These are phyloP conservation scores for Penicillium flavigenum DNA, from an alignment of 495 filamentous ascomycete genomes.

Conservation along the genomic window DNA sequence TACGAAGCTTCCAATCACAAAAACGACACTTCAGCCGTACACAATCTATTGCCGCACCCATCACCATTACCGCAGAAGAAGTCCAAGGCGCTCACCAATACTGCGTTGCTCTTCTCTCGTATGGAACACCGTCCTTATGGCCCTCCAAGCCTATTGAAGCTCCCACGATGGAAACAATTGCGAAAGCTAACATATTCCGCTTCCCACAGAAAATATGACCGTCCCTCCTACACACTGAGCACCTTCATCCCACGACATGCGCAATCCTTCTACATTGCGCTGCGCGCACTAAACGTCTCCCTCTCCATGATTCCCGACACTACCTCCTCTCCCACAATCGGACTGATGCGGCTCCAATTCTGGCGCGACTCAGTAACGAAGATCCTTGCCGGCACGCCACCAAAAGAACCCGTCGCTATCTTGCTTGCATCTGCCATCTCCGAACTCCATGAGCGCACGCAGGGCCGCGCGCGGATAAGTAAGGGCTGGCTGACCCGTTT, in stretches of 20 bases:
- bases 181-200: constrained; percentile 11
- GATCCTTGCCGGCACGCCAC: constrained; percentile 69
- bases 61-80: constrained; percentile 42
- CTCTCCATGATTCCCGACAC: constrained; percentile 84
- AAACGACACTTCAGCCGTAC: constrained; percentile 30
- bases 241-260: constrained; percentile 72
- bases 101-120: constrained; percentile 59
- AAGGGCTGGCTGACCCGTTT: constrained; percentile 80
- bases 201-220: constrained; percentile 68
- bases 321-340: constrained; percentile 77
- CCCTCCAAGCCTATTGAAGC: not conserved
- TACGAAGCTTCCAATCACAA: constrained; percentile 14
- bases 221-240: constrained; percentile 80
- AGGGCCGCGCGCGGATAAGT: constrained; percentile 59
- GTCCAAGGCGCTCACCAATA: constrained; percentile 54
- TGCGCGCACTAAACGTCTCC: constrained; percentile 91
- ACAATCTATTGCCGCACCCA: constrained; percentile 13
- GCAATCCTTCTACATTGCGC: constrained; percentile 80
- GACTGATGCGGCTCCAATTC: constrained; percentile 86
- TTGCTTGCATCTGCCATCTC: constrained; percentile 69
- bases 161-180: not conserved
- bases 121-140: constrained; percentile 16
- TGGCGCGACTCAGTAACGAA: constrained; percentile 83
- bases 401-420: constrained; percentile 88
- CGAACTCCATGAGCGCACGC: constrained; percentile 55